A percentile compares a stretch with the other conserved stretches of the same genome.
Conservation (phyloP, 2,329 filamentous ascomycete genomes). For the Aspergillus pseudoterreus region DNA sequence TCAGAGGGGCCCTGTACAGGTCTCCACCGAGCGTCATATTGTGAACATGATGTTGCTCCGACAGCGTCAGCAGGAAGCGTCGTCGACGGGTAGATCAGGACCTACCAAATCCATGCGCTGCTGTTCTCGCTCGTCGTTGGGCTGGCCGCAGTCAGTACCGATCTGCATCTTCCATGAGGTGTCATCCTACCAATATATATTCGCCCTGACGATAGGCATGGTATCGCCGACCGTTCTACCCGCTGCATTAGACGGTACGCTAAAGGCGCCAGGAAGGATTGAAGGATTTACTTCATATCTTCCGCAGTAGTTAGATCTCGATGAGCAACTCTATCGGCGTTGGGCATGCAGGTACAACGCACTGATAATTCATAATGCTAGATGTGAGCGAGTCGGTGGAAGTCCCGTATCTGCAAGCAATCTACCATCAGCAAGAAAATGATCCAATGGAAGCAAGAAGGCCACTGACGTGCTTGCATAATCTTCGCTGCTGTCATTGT, state of each 20-base stretch:
- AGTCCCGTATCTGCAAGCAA: slow-evolving; percentile 2
- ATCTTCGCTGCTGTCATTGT: slow-evolving; percentile 6
- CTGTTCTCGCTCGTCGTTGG: slow-evolving; percentile 35
- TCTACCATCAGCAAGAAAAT: background rate
- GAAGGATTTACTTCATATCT: slow-evolving; percentile 11
- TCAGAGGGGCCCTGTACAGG: slow-evolving; percentile 28
- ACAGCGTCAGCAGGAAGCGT: background rate
- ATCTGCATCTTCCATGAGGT: background rate
- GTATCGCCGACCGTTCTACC: slow-evolving; percentile 24
- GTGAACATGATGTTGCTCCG: slow-evolving; percentile 28
- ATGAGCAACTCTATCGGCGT: background rate
- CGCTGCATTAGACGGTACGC: background rate
- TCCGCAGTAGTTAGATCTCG: background rate
- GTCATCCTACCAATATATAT: slow-evolving; percentile 19
- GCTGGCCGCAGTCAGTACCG: slow-evolving; percentile 8
- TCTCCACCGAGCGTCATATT: slow-evolving; percentile 27
- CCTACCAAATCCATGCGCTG: slow-evolving; percentile 30
- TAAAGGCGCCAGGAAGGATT: background rate
- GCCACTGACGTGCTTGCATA: slow-evolving; percentile 5
- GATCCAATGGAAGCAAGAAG: background rate
- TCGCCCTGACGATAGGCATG: slow-evolving; percentile 21
- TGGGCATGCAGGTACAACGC: background rate
- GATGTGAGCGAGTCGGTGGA: slow-evolving; percentile 15
- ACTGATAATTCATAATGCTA: slow-evolving; percentile 18
- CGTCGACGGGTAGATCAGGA: background rate